Base-by-base conservation (phyloP, 192 early-diverging fungal genomes). In the Coemansia sp. region DNA sequence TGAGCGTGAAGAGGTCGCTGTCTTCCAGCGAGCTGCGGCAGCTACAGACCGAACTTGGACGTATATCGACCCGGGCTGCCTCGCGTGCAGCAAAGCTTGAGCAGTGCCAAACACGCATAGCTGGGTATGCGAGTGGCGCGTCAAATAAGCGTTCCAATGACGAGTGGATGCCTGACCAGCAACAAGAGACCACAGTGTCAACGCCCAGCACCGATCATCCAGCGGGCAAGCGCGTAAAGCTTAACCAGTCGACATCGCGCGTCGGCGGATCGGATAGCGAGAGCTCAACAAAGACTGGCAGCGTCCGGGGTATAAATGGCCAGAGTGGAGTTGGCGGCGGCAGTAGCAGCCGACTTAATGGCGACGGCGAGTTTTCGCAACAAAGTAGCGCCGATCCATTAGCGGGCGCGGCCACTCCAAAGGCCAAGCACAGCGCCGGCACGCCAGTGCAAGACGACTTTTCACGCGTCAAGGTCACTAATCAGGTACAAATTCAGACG, bases 401-500 rank as follows among this genome's bases (percentile, higher is more conserved):
- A 25, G 30, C 55, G 4, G 42, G 53, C 22, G 4, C 64, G 0
- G 55, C 15, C 30, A 55, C 61, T n/a, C 58, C 57, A 25, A 64
- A 64, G 55, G 64, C 55, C 12, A 62, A 59, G 21, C 72, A 68
- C 29, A 64, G 72, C 58, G 35, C 55, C 3, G 65, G 72, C 11
- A 64, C 74, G 20, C 68, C 67, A 8, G 67, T 81, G 32, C 59
- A 82, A 49, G 83, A 84, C 15, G 83, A 85, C 44, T 85, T 83
- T 70, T 83, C 83, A 25, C 79, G 80, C 15, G 82, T 83, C 44
- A 83, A 85, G 50, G 77, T 85, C 23, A 82, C 79, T 69, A 95
- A 82, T 67, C 81, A 95, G 76, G 85, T 94, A 17, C 87, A 90
- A n/a, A 87, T 92, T 40, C 80, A 82, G 12, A 82, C 82, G 5